These are phyloP conservation scores for Xylariales sp. DNA, from an alignment of 2,329 filamentous ascomycete genomes.

Conservation along the genomic window DNA sequence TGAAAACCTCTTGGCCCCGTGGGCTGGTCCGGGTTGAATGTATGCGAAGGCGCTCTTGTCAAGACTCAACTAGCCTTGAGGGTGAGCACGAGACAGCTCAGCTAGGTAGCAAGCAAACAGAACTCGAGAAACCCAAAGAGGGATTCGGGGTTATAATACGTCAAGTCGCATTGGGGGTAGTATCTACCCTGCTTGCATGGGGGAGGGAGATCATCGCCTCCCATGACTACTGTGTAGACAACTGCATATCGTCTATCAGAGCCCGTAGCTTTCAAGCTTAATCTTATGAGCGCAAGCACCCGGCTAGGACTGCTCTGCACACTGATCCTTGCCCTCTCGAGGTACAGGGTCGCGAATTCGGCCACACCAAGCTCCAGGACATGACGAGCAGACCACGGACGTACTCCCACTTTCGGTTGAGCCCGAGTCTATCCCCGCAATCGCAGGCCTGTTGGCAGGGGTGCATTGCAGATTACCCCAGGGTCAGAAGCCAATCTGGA, in stretches of 20 bases:
- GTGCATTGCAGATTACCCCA: background rate
- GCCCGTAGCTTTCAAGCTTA: no score
- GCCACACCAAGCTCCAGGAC: background rate
- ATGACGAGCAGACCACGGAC: background rate
- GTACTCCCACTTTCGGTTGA: constrained; percentile 27
- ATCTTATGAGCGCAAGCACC: background rate
- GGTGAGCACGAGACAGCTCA: background rate
- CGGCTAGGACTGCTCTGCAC: background rate
- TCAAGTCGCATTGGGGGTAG: no score
- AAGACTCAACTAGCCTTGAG: background rate
- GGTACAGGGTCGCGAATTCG: constrained; percentile 8
- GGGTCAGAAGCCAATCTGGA: background rate
- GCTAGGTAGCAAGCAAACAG: no score
- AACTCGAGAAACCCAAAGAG: no score
- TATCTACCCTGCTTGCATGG: no score
- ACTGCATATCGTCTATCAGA: no score
- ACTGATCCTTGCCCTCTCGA: no score
- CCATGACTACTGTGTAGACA: no score
- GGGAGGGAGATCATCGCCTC: background rate
- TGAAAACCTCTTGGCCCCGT: background rate
- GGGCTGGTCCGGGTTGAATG: background rate
- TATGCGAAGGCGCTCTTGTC: background rate
- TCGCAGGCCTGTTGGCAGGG: background rate
- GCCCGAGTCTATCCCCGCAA: constrained; percentile 12
- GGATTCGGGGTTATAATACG: no score